A percentile compares a stretch with the other conserved stretches of the same genome.
Conservation (phyloP, 495 filamentous ascomycete genomes). For the Friedmanniomyces simplex region DNA sequence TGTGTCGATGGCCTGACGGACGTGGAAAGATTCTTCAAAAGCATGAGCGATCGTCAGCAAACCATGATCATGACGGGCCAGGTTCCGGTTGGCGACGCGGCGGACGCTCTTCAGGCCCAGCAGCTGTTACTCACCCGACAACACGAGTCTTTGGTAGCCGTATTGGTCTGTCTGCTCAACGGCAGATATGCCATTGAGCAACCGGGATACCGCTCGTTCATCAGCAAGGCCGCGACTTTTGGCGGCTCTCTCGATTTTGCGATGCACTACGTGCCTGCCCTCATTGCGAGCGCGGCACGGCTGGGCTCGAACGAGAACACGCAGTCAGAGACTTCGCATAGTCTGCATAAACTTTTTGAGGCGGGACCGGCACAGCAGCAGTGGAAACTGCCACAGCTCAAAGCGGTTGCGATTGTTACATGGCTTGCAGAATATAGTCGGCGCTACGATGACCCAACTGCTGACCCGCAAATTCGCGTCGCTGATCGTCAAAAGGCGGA, state of each 20-base stretch:
- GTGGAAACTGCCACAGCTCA: constrained; percentile 62
- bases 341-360: constrained; percentile 42
- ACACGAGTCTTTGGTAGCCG: constrained; percentile 75
- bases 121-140: constrained; percentile 64
- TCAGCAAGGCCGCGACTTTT: constrained; percentile 51
- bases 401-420: constrained; percentile 62
- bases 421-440: constrained; percentile 92
- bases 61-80: constrained; percentile 59
- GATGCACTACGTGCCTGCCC: constrained; percentile 71
- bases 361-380: constrained; percentile 6
- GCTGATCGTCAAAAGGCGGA: constrained; percentile 56
- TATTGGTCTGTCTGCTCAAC: constrained; percentile 66
- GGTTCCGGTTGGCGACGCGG: constrained; percentile 43
- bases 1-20: constrained; percentile 63
- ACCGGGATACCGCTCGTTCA: constrained; percentile 61
- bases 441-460: constrained; percentile 62
- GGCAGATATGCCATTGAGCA: constrained; percentile 46
- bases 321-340: constrained; percentile 45
- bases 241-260: constrained; percentile 60
- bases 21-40: constrained; percentile 61
- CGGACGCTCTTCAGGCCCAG: constrained; percentile 64
- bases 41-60: constrained; percentile 59
- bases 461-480: constrained; percentile 41
- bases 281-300: constrained; percentile 59
- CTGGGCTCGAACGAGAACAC: constrained; percentile 48